Evolutionary conservation across 352 stramenopile species (phyloP), one percentile per base, ranked within the genome.

Genomic region (Pythium aquatile): DNA sequence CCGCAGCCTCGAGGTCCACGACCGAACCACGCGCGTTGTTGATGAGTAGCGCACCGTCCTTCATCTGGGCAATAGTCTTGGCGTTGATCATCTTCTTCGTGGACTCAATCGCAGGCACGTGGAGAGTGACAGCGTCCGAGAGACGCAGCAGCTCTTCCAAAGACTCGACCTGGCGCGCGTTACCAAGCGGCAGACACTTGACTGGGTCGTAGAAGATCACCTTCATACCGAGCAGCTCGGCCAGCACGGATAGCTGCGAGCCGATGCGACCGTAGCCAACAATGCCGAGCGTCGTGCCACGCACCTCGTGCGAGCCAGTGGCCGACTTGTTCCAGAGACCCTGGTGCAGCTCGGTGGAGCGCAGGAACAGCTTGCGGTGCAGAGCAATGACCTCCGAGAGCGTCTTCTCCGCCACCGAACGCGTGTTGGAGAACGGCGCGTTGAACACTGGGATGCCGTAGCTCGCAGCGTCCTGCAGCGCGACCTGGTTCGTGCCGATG

Each of bases 1-100:
- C 97, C 11, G 97, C 81, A 17, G 93, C 96, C 3, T 94, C 90
- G 65, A 96, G 94, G 75, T 98, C 91, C n/a, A 99, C 92, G 24
- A 98, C 79, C 59, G 96, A 88, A 20, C 95, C 95, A 65, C 96
- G 91, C 28, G 96, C 95, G 73, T 98, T 98, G 74, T 99, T 99
- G 32, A 99, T 77, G 7, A 99, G 70, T 11, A 97, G 76, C 4
- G 91, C 94, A 13, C 93, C 92, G 24, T 94, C 79, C 74, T 97
- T 98, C 91, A 98, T 98, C 40, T 88, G 65, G 3, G 79, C 73
- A 35, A 98, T 85, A 26, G 87, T 96, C 37, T 88, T 83, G 8
- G 74, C 81, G 74, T 96, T 96, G 68, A 98, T 96, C 77, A 98
- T 97, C 73, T 98, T 87, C 62, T 86, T 88, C 51, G 97, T 95